phyloP scores from a whole-genome alignment of 306 rosid species.

The Dicorynia guianensis region DNA sequence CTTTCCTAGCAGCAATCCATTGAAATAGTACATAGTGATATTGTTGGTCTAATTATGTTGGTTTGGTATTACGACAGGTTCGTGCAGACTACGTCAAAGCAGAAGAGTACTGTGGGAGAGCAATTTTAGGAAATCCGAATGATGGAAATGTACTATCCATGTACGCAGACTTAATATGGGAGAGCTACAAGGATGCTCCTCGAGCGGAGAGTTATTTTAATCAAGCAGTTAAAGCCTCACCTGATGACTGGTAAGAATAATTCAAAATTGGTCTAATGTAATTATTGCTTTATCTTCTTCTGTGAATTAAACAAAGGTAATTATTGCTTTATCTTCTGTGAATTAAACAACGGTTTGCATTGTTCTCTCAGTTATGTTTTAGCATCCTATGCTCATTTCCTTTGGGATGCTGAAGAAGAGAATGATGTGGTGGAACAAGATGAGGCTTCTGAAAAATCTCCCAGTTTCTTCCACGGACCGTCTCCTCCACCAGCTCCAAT shows the following conservation, averaged over 20 bases:
- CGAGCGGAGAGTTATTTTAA: constrained; percentile 71
- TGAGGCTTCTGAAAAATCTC: constrained; percentile 31
- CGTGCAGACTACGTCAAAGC: constrained; percentile 46
- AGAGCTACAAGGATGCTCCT: constrained; percentile 71
- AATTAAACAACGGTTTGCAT: constrained; percentile 29
- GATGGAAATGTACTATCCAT: constrained; percentile 71
- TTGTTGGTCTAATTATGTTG: background rate
- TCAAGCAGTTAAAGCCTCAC: constrained; percentile 80
- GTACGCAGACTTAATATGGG: constrained; percentile 89
- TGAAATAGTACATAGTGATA: too few species aligned
- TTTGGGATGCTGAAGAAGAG: constrained; percentile 88
- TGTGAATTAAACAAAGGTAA: constrained; percentile 26
- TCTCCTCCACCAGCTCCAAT: constrained; percentile 56
- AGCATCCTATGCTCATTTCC: constrained; percentile 85
- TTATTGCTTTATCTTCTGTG: constrained; percentile 31
- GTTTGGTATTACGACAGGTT: constrained; percentile 33
- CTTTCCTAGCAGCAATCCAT: too few species aligned
- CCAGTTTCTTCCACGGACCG: constrained; percentile 56
- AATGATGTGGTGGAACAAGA: constrained; percentile 48
- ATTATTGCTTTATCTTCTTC: constrained; percentile 27
- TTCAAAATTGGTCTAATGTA: background rate
- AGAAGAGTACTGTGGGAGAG: constrained; percentile 82
- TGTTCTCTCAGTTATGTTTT: constrained; percentile 72
- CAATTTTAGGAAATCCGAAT: constrained; percentile 73
- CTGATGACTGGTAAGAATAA: constrained; percentile 69